Conservation (phyloP, 768 basidiomycete species). For the Hygrophoropsis aurantiaca region DNA sequence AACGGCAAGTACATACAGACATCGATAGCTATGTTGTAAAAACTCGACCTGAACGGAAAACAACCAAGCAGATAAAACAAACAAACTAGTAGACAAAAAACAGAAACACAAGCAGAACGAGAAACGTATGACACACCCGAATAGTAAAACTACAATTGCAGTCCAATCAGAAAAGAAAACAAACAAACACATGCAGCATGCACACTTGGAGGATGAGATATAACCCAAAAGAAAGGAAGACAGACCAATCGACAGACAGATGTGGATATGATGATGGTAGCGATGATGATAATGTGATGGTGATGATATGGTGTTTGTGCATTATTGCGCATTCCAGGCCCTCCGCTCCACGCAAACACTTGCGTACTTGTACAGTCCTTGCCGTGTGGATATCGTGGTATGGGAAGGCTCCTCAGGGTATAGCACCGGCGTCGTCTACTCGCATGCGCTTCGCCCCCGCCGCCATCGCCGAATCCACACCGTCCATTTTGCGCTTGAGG, state of each 20-base stretch:
- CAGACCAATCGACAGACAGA: no score
- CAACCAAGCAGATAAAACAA: no score
- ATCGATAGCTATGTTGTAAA: slow-evolving; percentile 26
- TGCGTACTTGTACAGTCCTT: slow-evolving; percentile 29
- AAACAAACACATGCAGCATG: no score
- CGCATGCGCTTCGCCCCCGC: slow-evolving; percentile 73
- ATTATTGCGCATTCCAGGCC: no score
- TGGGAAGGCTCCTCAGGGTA: no score
- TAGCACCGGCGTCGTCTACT: slow-evolving; percentile 54
- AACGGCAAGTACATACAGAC: slow-evolving; percentile 34
- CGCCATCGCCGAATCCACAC: slow-evolving; percentile 39
- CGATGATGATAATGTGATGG: no score
- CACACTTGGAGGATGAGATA: slow-evolving; percentile 20
- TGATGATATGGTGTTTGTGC: no score
- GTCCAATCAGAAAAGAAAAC: slow-evolving; percentile 33
- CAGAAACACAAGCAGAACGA: no score
- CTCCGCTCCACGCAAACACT: no score
- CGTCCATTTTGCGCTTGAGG: slow-evolving; percentile 60
- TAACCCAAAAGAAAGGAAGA: slow-evolving; percentile 33
- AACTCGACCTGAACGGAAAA: slow-evolving; percentile 14
- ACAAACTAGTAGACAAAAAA: no score
- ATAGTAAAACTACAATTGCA: slow-evolving; percentile 29
- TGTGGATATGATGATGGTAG: no score
- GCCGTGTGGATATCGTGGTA: slow-evolving; percentile 18
- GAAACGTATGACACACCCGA: neutral